Evolutionary conservation across 2,329 filamentous ascomycete genomes (phyloP).

Genomic region (Coniella lustricola): DNA sequence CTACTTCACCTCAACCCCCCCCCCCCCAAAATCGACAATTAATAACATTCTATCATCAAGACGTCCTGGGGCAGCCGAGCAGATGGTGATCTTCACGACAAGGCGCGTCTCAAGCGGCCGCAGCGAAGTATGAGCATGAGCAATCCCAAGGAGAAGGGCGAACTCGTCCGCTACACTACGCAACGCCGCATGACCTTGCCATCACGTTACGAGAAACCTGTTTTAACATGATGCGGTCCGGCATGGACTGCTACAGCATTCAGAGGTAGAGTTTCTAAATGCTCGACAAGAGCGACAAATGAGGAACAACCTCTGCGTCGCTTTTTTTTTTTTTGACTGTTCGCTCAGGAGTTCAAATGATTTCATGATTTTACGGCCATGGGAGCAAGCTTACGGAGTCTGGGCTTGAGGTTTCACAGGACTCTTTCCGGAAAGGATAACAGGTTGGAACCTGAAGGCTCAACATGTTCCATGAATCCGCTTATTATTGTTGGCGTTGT

Average conservation of each 20-base stretch:
- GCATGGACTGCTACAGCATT: neutral
- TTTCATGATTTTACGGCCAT: slow-evolving; percentile 16
- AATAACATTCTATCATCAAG: slow-evolving; percentile 37
- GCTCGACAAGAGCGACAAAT: neutral
- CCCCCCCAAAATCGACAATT: neutral
- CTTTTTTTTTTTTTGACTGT: neutral
- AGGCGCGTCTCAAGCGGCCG: slow-evolving; percentile 55
- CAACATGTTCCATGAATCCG: too few relatives aligned
- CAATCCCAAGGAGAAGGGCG: slow-evolving; percentile 34
- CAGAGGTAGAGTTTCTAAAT: neutral
- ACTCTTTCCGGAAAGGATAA: slow-evolving; percentile 11
- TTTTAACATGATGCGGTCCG: neutral
- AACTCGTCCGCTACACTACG: slow-evolving; percentile 39
- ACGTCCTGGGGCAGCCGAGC: slow-evolving; percentile 94
- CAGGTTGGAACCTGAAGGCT: slow-evolving; percentile 1
- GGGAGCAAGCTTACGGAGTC: slow-evolving; percentile 16
- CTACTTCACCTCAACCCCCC: neutral
- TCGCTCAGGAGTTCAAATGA: slow-evolving; percentile 5
- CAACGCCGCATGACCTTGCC: slow-evolving; percentile 30
- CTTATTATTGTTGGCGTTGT: neutral
- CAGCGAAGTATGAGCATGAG: slow-evolving; percentile 35
- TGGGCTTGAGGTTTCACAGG: slow-evolving; percentile 15
- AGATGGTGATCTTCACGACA: slow-evolving; percentile 80
- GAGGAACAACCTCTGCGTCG: neutral
- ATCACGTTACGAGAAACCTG: slow-evolving; percentile 18